These are phyloP conservation scores for Trichoderma aggressivum DNA, from an alignment of 2,329 filamentous ascomycete species.

Conservation along the genomic window DNA sequence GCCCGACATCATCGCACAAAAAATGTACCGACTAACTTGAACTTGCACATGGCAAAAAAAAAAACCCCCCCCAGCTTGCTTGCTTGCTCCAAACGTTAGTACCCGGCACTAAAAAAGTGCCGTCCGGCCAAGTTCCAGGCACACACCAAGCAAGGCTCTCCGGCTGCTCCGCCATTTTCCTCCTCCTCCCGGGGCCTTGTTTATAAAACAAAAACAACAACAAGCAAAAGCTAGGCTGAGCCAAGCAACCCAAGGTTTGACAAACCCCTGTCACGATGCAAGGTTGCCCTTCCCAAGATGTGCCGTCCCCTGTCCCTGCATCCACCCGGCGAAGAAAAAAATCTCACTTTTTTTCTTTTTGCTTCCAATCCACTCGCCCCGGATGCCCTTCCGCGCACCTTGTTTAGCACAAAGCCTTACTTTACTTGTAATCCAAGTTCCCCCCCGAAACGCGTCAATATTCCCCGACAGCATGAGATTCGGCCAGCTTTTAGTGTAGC, in stretches of 20 bases:
- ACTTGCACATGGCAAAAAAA: background rate
- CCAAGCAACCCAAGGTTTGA: background rate
- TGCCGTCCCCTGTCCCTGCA: constrained; percentile 17
- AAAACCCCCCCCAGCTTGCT: background rate
- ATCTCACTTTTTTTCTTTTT: constrained; percentile 3
- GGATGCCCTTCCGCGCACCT: constrained; percentile 14
- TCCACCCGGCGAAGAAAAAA: constrained; percentile 8
- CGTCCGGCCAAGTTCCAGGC: background rate
- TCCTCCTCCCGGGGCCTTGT: background rate
- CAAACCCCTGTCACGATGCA: constrained; percentile 16
- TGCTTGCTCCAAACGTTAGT: background rate
- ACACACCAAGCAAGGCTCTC: background rate
- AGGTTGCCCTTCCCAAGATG: constrained; percentile 18
- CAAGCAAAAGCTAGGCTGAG: constrained; percentile 14
- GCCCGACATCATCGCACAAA: background rate
- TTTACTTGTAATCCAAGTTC: background rate
- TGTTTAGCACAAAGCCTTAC: background rate
- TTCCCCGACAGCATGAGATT: constrained; percentile 10
- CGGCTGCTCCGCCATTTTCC: background rate
- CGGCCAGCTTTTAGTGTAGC: constrained; percentile 15
- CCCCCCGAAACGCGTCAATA: background rate
- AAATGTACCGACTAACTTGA: background rate
- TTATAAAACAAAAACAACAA: background rate
- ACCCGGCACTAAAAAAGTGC: background rate
- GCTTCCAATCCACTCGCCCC: background rate